Evolutionary conservation across 768 basidiomycete species (phyloP).

Genomic region (Lyophyllum decastes): DNA sequence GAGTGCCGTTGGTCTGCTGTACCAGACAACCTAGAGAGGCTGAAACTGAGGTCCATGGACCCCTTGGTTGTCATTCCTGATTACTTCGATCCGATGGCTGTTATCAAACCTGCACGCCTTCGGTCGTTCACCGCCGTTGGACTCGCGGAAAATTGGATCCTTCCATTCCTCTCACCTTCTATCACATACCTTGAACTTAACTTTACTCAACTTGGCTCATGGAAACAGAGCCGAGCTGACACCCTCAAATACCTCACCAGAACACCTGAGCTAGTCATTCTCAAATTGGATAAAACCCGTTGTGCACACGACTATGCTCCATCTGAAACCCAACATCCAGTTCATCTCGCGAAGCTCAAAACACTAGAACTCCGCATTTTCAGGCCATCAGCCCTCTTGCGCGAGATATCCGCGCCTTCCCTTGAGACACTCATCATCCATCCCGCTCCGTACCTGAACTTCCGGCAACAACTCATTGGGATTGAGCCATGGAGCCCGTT

Average conservation of each 20-base stretch:
- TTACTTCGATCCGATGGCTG: background rate
- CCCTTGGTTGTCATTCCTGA: slow-evolving; percentile 14
- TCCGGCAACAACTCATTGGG: no score
- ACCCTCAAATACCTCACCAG: slow-evolving; percentile 13
- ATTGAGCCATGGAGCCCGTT: background rate
- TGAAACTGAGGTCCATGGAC: slow-evolving; percentile 13
- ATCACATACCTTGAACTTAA: slow-evolving; percentile 24
- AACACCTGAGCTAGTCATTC: slow-evolving; percentile 17
- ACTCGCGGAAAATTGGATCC: slow-evolving; percentile 19
- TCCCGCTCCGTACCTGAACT: no score
- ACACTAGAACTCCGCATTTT: slow-evolving; percentile 20
- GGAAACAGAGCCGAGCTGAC: background rate
- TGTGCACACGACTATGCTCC: slow-evolving; percentile 1
- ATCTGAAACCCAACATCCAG: background rate
- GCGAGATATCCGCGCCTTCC: slow-evolving; percentile 20
- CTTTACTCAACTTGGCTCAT: background rate
- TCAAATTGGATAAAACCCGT: slow-evolving; percentile 18
- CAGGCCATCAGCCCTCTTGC: slow-evolving; percentile 19
- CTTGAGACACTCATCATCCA: slow-evolving; percentile 25
- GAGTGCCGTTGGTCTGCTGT: slow-evolving; percentile 21
- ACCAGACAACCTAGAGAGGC: slow-evolving; percentile 15
- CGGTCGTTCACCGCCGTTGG: slow-evolving; percentile 20
- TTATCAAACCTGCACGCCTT: slow-evolving; percentile 13
- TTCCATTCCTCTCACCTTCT: slow-evolving; percentile 24
- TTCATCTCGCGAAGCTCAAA: slow-evolving; percentile 19